Conservation (phyloP, 352 stramenopile genomes). For the Pythium biforme region DNA sequence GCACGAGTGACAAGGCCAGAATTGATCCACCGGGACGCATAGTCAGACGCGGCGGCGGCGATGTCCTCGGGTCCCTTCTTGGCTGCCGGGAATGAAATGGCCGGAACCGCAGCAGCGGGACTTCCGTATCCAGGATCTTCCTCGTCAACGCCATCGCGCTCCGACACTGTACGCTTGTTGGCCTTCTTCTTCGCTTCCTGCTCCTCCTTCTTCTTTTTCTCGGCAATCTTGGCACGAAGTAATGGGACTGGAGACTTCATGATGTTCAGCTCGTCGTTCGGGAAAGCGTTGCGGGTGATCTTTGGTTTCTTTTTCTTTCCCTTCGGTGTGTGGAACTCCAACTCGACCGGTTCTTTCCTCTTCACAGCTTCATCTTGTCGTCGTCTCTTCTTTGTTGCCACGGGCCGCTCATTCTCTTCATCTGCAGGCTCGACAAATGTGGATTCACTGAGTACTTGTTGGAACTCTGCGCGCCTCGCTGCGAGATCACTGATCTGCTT, state of each 20-base stretch:
- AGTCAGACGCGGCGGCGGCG: constrained; percentile 22
- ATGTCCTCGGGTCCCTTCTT: constrained; percentile 4
- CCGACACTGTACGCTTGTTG: constrained; percentile 14
- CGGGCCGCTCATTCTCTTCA: not conserved
- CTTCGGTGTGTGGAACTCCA: constrained; percentile 20
- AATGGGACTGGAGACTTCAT: constrained; percentile 28
- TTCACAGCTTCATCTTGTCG: constrained; percentile 1
- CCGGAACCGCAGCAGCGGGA: not conserved
- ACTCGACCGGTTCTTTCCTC: constrained; percentile 2
- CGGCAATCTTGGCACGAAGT: constrained; percentile 15
- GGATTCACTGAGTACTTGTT: constrained; percentile 35
- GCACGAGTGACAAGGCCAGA: constrained; percentile 35
- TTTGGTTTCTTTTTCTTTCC: constrained; percentile 20
- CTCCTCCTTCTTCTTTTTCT: constrained; percentile 21
- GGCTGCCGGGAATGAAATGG: not conserved
- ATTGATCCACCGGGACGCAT: constrained; percentile 39
- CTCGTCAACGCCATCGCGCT: constrained; percentile 16
- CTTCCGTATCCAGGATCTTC: constrained; percentile 23
- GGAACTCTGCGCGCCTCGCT: constrained; percentile 48
- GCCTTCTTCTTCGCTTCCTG: constrained; percentile 7
- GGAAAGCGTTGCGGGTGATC: constrained; percentile 13
- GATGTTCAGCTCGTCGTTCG: constrained; percentile 30
- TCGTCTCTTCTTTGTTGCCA: constrained; percentile 14
- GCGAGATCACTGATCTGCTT: constrained; percentile 30
- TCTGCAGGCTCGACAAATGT: not conserved